These are phyloP conservation scores for Sabuloglossum arenarium DNA, from an alignment of 495 filamentous ascomycete genomes.

Conservation along the genomic window DNA sequence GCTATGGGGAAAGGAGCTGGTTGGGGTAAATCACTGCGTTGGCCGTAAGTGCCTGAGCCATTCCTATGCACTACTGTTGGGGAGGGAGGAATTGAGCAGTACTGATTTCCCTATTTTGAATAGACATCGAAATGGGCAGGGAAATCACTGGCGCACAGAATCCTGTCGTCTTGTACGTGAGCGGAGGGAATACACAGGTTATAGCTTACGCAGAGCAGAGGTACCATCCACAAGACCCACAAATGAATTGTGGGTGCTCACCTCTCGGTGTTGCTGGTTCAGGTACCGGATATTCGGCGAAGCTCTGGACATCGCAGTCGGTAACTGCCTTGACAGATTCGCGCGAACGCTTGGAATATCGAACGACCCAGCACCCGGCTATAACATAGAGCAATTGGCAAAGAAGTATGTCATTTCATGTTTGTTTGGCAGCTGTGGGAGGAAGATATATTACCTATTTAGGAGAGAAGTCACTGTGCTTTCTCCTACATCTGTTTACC, in stretches of 20 bases:
- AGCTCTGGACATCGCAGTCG: conserved; percentile 90
- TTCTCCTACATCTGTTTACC: neutral
- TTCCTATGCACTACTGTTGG: neutral
- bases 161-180: conserved; percentile 90
- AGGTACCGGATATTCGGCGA: conserved; percentile 91
- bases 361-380: conserved; percentile 91
- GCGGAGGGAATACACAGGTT: conserved; percentile 92
- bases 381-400: conserved; percentile 94
- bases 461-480: neutral
- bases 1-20: conserved; percentile 69
- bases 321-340: conserved; percentile 93
- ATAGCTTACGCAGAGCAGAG: conserved; percentile 87
- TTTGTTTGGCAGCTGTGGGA: neutral
- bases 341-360: conserved; percentile 73
- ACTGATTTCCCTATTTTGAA: conserved; percentile 1
- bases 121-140: conserved; percentile 91
- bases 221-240: neutral
- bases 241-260: neutral
- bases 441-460: neutral
- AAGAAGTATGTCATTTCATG: conserved; percentile 27
- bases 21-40: conserved; percentile 94
- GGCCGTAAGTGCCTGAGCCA: conserved; percentile 38
- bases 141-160: conserved; percentile 81
- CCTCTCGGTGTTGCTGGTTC: neutral
- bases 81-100: neutral